Base-by-base conservation (phyloP, 225 moss, liverwort and hornwort species). In the Lunularia cruciata region DNA sequence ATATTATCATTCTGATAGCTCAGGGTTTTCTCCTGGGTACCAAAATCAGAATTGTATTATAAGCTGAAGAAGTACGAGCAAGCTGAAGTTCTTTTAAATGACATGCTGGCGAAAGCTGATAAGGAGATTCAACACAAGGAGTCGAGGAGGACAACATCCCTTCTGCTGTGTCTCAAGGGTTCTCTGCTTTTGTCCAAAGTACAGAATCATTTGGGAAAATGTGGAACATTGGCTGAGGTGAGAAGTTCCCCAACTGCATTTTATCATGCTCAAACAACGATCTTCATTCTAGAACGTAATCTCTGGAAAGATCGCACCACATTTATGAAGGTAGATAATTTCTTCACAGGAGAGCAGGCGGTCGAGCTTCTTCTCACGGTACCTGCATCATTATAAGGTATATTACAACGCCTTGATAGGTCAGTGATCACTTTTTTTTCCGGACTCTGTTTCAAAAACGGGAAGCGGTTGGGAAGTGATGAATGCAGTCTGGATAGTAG, bases 101-200 rank as follows among this genome's bases (percentile, higher is more conserved):
- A 84, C 51, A 70, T 94, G 84, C 76, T 91, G 26, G 80, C 77
- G 63, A 86, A 65, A 35, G 87, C 83, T 55, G 83, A 82, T 37
- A 72, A 78, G n/a, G 73, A 77, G 43, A 60, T 79, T 58, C 75
- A 86, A 70, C 72, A 72, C 68, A 81, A 83, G 13, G 48, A 76
- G 49, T 49, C 75, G 47, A 86, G 76, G 51, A 76, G 82, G 64
- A 81, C 83, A 15, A 79, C 84, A 40, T 78, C 76, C 23, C 76
- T 94, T 40, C 79, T 94, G 72, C 35, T 89, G 2, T 91, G 89
- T 73, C 82, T 94, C 0, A 85, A 85, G 77, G 89, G 89, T 55
- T 89, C 94, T 63, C 68, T 94, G 40, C 91, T 94, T 43, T 66
- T 94, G 10, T 86, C 87, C 69, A 94, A 94, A 89, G 87, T 94